Conservation (phyloP, 306 rosid genomes). For the Prosopis cineraria region DNA sequence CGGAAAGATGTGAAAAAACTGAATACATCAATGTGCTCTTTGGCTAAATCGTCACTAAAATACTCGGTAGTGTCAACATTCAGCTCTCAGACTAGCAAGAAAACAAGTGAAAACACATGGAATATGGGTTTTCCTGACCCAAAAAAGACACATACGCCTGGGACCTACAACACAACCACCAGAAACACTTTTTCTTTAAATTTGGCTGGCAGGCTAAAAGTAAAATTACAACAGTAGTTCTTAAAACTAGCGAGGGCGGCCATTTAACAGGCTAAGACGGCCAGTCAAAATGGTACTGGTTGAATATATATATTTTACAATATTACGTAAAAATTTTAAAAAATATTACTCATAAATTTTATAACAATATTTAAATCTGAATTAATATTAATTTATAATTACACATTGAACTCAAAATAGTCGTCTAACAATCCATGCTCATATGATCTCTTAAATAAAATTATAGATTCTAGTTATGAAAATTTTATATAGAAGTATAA, state of each 20-base stretch:
- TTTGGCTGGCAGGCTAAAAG: not conserved
- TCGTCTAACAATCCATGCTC: too few species aligned
- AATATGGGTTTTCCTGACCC: slow-evolving; percentile 19
- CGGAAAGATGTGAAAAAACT: not conserved
- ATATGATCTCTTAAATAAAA: too few species aligned
- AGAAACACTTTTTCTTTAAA: not conserved
- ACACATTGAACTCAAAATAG: too few species aligned
- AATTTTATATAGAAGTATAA: not conserved
- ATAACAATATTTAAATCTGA: too few species aligned
- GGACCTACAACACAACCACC: slow-evolving; percentile 27
- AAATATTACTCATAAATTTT: too few species aligned
- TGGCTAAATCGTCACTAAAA: not conserved
- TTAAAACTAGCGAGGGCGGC: not conserved
- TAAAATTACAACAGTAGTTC: not conserved
- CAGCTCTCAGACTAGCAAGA: not conserved
- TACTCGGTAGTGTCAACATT: not conserved
- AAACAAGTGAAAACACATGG: not conserved
- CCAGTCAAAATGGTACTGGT: not conserved
- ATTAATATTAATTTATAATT: too few species aligned
- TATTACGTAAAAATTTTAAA: too few species aligned
- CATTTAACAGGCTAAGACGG: not conserved
- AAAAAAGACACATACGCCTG: not conserved
- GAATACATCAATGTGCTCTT: not conserved
- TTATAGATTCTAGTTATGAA: too few species aligned
- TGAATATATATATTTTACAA: too few species aligned